Conservation (phyloP, 306 rosid species). For the Vigna radiata region DNA sequence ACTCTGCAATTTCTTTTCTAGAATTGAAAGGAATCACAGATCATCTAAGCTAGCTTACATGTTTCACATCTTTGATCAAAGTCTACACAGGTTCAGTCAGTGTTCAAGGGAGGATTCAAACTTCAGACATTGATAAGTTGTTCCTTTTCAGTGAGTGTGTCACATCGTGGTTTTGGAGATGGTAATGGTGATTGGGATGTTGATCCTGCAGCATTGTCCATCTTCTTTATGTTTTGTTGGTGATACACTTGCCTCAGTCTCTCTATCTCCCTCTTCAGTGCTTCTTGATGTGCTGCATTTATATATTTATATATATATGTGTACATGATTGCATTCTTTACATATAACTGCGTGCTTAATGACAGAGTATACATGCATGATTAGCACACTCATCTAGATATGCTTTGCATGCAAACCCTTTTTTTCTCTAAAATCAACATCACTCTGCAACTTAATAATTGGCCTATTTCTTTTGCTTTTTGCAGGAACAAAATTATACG, state of each 20-base stretch:
- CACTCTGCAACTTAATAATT: constrained; percentile 39
- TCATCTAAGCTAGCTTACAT: constrained; percentile 13
- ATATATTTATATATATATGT: background rate
- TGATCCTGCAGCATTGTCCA: constrained; percentile 59
- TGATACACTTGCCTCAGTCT: constrained; percentile 86
- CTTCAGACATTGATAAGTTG: constrained; percentile 64
- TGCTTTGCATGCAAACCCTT: constrained; percentile 45
- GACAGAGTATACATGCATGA: constrained; percentile 49
- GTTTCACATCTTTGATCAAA: background rate
- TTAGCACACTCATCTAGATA: constrained; percentile 31
- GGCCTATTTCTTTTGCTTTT: constrained; percentile 25
- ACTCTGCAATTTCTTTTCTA: constrained; percentile 31
- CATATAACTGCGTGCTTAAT: constrained; percentile 8
- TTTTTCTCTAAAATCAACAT: constrained; percentile 39
- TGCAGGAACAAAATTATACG: constrained; percentile 10
- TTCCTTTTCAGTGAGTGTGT: constrained; percentile 55
- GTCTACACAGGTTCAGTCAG: background rate
- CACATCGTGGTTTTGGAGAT: constrained; percentile 49
- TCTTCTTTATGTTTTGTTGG: constrained; percentile 78
- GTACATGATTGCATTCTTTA: background rate
- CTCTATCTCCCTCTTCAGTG: constrained; percentile 94
- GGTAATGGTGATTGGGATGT: constrained; percentile 48
- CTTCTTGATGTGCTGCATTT: constrained; percentile 80
- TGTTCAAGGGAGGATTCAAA: constrained; percentile 35
- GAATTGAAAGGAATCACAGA: constrained; percentile 24